A percentile compares a stretch with the other conserved stretches of the same genome.
These are phyloP conservation scores for Lodderomyces orthopsilosis DNA, from an alignment of 1,139 yeast species.

Conservation along the genomic window DNA sequence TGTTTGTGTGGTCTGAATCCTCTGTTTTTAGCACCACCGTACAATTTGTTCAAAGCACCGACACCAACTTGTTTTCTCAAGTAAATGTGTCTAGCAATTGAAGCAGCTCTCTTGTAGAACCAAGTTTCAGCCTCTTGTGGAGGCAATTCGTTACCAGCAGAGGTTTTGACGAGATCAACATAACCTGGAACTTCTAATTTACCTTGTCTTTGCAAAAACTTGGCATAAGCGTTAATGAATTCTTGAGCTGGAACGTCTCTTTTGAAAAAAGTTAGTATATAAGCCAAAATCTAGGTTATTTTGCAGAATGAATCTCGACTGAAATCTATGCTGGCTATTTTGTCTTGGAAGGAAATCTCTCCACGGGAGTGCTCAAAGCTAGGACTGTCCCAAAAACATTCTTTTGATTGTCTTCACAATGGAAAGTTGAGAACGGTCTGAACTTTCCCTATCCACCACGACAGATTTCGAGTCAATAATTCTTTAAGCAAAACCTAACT, in stretches of 20 bases:
- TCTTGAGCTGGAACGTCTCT: slow-evolving; percentile 99
- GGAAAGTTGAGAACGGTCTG: slow-evolving; percentile 1
- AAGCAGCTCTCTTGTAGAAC: slow-evolving; percentile 99
- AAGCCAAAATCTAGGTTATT: background rate
- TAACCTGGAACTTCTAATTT: slow-evolving; percentile 99
- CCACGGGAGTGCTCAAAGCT: background rate
- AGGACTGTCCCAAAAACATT: slow-evolving; percentile 1
- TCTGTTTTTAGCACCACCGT: slow-evolving; percentile 99
- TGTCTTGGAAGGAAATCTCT: slow-evolving; percentile 4
- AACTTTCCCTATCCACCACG: slow-evolving; percentile 31
- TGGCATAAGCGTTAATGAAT: slow-evolving; percentile 99
- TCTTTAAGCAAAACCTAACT: slow-evolving; percentile 8
- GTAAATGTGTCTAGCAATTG: slow-evolving; percentile 99
- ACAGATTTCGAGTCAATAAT: slow-evolving; percentile 16
- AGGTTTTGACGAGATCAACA: slow-evolving; percentile 99
- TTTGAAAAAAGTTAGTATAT: slow-evolving; percentile 35
- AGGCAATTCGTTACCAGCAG: slow-evolving; percentile 98
- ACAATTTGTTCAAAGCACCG: slow-evolving; percentile 97
- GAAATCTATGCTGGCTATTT: slow-evolving; percentile 2
- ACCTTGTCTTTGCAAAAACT: slow-evolving; percentile 99
- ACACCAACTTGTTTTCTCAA: slow-evolving; percentile 99
- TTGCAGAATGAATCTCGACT: background rate
- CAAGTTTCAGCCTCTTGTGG: slow-evolving; percentile 99
- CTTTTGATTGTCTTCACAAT: background rate
- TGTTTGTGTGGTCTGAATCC: slow-evolving; percentile 99